These are phyloP conservation scores for Anisodus tanguticus DNA, from an alignment of 257 asterid species.

Conservation along the genomic window DNA sequence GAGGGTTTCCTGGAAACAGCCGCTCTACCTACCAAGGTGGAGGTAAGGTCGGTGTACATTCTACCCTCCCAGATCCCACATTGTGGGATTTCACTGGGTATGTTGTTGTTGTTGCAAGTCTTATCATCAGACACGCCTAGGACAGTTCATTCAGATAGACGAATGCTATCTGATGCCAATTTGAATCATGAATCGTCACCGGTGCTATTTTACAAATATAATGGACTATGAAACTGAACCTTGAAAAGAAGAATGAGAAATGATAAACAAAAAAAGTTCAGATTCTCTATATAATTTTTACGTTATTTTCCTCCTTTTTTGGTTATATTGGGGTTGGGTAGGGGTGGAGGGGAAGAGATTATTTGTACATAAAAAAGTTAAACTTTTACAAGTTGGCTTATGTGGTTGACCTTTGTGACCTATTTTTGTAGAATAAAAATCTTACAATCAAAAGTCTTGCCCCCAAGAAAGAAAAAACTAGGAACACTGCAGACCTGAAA, in stretches of 20 bases:
- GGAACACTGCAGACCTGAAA: neutral
- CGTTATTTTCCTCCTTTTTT: neutral
- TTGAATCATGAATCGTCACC: neutral
- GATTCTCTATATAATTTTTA: neutral
- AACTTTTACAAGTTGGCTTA: neutral
- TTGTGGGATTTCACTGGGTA: no score
- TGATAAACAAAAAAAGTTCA: neutral
- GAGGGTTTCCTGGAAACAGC: no score
- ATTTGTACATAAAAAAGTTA: no score
- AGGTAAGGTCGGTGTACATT: neutral
- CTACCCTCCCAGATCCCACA: neutral
- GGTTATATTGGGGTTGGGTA: neutral
- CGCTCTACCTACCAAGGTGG: no score
- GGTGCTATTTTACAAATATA: neutral
- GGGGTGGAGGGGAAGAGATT: neutral
- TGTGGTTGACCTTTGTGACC: neutral
- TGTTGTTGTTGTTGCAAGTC: neutral
- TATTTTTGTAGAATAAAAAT: neutral
- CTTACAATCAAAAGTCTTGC: neutral
- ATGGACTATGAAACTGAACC: neutral
- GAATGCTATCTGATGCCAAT: neutral
- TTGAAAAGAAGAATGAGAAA: conserved; percentile 21
- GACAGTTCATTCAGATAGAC: neutral
- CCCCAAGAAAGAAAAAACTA: neutral
- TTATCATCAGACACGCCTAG: neutral